Base-by-base conservation (phyloP, 176 grass and related monocot genomes). In the Luzula sylvatica region DNA sequence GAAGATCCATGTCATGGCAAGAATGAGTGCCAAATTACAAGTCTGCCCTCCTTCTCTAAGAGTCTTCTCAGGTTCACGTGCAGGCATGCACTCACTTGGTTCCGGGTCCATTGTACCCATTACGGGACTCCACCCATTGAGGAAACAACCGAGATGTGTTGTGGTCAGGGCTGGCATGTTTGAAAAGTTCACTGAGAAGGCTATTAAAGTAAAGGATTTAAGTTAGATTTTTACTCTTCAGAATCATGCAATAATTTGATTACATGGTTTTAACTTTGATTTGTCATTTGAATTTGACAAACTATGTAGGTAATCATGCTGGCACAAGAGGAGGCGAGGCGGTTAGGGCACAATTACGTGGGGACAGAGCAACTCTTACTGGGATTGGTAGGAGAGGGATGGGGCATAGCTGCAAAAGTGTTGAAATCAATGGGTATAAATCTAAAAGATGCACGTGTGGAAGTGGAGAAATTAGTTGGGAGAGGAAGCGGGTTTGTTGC, bases 311-410 rank as follows among this genome's bases (percentile, higher is more conserved):
- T 35, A 9, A 35, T 35, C 30, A 35, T 35, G 30, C 30, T 35
- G 7, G 30, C 30, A 9, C 30, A 35, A 35, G 30, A 98, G 59
- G 92, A 98, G 77, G 92, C 92, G 17, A 77, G 92, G 20, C 92
- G 90, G 54, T 65, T 98, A 69, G 85, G 85, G 26, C 92, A 98
- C 72, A 98, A 98, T 55, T 90, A 90, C 53, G 82, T 98, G 52
- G 92, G 92, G 74, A 89, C 85, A 55, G 92, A 90, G 52, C 92
- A 98, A 30, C 69, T 98, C 43, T 81, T 98, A 42, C 75, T 98
- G 43, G 92, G 92, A 4, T 32, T 98, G 48, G 78, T 90, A 61
- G 77, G 85, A 51, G 92, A 98, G 58, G 92, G 92, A 67, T 7
- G 7, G 7, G 30, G 9, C 5, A 35, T 35, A 4, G 30, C 30